A percentile compares a stretch with the other conserved stretches of the same genome.
phyloP scores from a whole-genome alignment of 495 filamentous ascomycete genomes.

The Pseudevernia furfuracea region DNA sequence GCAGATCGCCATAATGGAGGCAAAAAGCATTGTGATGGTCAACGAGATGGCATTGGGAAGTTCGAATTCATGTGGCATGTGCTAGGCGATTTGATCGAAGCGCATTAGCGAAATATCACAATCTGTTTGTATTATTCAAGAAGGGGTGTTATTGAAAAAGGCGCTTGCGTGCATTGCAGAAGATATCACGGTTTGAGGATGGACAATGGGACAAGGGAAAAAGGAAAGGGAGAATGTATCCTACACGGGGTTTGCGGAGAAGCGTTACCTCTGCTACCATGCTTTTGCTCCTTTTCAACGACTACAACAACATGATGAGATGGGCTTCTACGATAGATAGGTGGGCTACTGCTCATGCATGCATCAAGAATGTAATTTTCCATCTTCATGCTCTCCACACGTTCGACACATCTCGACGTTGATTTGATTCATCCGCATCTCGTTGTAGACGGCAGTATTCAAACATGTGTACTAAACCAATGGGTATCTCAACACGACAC shows the following conservation, averaged over 20 bases:
- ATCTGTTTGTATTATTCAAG: not conserved
- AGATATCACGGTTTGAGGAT: not conserved
- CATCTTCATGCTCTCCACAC: not conserved
- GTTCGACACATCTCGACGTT: not conserved
- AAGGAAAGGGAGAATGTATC: not conserved
- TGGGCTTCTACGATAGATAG: not conserved
- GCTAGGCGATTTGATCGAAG: not conserved
- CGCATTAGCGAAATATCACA: not conserved
- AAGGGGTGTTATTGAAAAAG: not conserved
- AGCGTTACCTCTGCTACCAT: not conserved
- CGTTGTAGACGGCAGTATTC: not conserved
- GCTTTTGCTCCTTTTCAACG: not conserved
- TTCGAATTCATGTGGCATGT: not conserved
- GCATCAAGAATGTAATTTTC: not conserved
- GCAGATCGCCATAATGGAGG: not conserved
- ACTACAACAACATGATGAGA: not conserved
- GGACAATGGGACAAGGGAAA: not conserved
- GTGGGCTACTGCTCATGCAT: not conserved
- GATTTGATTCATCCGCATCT: not conserved
- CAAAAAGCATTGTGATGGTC: not conserved
- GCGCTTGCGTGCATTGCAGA: constrained; percentile 13
- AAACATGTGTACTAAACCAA: not conserved
- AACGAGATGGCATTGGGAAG: not conserved
- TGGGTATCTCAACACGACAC: not conserved
- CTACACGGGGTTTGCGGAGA: not conserved